phyloP scores from a whole-genome alignment of 2,329 filamentous ascomycete species.

The Apiospora rasikravindrae region DNA sequence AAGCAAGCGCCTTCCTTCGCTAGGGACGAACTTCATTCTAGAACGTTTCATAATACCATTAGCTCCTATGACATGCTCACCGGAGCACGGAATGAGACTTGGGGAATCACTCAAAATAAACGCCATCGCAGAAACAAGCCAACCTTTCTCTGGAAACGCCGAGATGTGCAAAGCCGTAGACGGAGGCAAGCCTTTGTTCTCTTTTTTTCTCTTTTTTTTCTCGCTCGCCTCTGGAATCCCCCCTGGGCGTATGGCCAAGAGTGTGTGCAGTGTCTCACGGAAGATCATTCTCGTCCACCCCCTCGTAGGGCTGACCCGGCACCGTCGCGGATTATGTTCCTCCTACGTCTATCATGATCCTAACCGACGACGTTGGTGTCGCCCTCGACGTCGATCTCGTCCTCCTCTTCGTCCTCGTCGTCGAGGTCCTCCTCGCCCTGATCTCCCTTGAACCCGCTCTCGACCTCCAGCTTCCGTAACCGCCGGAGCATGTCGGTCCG shows the following conservation, averaged over 20 bases:
- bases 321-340: neutral
- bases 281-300: neutral
- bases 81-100: constrained; percentile 14
- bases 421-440: constrained; percentile 64
- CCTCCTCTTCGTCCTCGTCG: constrained; percentile 67
- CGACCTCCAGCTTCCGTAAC: constrained; percentile 72
- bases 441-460: constrained; percentile 79
- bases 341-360: neutral
- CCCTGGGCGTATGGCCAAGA: neutral
- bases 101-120: constrained; percentile 20
- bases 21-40: constrained; percentile 9
- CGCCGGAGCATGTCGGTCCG: constrained; percentile 83
- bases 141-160: constrained; percentile 19
- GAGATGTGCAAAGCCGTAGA: constrained; percentile 17
- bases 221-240: neutral
- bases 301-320: neutral
- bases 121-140: constrained; percentile 19
- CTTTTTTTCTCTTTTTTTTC: neutral
- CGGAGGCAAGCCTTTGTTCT: neutral
- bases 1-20: neutral
- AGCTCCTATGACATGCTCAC: constrained; percentile 14
- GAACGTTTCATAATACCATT: constrained; percentile 17
- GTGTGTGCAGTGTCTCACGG: neutral
- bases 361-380: constrained; percentile 20
- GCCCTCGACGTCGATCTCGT: constrained; percentile 44